Base-by-base conservation (phyloP, 1,139 yeast species). In the Oligophagozyma castellii region DNA sequence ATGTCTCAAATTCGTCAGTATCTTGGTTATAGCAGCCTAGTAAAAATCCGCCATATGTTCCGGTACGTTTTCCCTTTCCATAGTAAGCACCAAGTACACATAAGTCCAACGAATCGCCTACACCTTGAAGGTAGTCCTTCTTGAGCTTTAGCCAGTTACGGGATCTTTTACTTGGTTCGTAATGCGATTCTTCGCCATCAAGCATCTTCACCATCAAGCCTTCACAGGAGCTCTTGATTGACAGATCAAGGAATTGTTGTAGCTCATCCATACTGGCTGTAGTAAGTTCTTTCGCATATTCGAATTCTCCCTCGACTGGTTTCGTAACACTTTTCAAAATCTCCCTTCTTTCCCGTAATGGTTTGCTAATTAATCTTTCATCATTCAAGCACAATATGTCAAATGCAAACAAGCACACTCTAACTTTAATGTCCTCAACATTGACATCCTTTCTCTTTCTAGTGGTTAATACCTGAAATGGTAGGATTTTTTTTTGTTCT, bases 21-120 rank as follows among this genome's bases (percentile, higher is more conserved):
- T 86, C 95, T 30, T 73, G 72, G 47, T 89, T 86, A 51, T 83
- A 86, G 23, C 92, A 75, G 0, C 95, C 98, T 32, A 92, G 61
- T 22, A 89, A 56, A 48, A 83, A 89, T 3, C 96, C 98, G 30
- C 99, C 99, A 52, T 86, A 89, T 33, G 77, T 67, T 14, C 93
- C 95, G 0, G 96, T 84, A 46, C 99, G 68, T 54, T 89, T 92
- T 27, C 99, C 99, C 38, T 73, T 73, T 11, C 99, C 99, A 41
- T 72, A 70, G 51, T 83, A 89, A 0, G 94, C 98, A 12, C 99
- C 99, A 29, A 92, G 61, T 1, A 89, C 96, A 12, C 84, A 95
- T 37, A 92, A 59, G 54, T 89, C 99, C 18, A 92, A 61, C 0
- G 96, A 83, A 53, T 89, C 99, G 7, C 99, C 98, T 3, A 86